Conservation (phyloP, 2,329 filamentous ascomycete genomes). For the Shiraia bambusicola region DNA sequence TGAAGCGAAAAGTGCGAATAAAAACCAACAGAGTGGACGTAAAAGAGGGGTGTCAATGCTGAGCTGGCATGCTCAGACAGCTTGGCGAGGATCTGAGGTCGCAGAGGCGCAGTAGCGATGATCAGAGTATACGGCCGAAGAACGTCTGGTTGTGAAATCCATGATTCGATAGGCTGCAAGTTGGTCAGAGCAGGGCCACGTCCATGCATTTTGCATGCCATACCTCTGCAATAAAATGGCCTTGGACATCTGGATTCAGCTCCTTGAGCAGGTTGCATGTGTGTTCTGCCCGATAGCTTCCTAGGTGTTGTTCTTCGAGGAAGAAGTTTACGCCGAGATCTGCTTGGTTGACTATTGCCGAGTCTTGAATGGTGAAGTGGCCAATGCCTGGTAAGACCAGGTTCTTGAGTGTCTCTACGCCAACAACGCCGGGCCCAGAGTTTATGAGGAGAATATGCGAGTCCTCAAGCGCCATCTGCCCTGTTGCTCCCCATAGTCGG, state of each 20-base stretch:
- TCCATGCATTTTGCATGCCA: background rate
- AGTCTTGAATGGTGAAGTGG: conserved; percentile 86
- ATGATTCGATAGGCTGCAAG: conserved; percentile 48
- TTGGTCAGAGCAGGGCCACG: conserved; percentile 8
- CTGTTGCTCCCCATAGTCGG: conserved; percentile 89
- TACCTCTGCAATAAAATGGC: conserved; percentile 66
- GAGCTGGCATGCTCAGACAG: conserved; percentile 55
- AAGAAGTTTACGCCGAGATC: conserved; percentile 98
- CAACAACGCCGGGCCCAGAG: conserved; percentile 80
- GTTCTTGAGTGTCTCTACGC: conserved; percentile 92
- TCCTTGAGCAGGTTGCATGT: conserved; percentile 77
- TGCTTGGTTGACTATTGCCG: conserved; percentile 70
- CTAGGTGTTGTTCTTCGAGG: conserved; percentile 75
- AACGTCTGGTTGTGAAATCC: conserved; percentile 44
- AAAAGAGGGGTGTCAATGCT: conserved; percentile 71
- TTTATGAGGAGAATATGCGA: conserved; percentile 91
- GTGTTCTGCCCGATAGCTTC: conserved; percentile 75
- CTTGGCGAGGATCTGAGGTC: conserved; percentile 52
- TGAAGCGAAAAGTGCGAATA: conserved; percentile 84
- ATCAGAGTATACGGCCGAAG: conserved; percentile 60
- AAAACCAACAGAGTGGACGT: conserved; percentile 87
- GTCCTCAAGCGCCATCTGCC: conserved; percentile 85
- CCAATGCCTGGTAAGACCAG: conserved; percentile 92
- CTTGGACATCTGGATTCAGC: conserved; percentile 88
- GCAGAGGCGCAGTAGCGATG: conserved; percentile 61